Percentiles rank a stretch among this genome's conserved stretches.
phyloP scores from a whole-genome alignment of 2,329 filamentous ascomycete genomes.

The Cladophialophora carrionii region DNA sequence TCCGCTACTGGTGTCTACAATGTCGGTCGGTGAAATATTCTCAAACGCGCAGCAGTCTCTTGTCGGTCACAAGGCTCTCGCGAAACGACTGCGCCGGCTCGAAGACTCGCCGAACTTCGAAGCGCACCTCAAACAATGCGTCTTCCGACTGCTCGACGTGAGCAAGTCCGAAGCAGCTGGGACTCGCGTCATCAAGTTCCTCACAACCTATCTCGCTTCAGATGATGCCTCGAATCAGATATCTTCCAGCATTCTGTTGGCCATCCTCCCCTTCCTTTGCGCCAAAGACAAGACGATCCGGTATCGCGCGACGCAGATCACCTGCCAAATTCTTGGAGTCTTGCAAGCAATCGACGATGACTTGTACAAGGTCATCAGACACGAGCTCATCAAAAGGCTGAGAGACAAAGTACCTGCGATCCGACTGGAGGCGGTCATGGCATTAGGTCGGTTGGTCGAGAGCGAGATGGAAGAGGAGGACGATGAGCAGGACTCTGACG shows the following conservation, averaged over 20 bases:
- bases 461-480: conserved; percentile 71
- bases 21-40: conserved; percentile 52
- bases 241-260: conserved; percentile 65
- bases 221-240: conserved; percentile 82
- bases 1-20: conserved; percentile 8
- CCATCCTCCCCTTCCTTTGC: conserved; percentile 72
- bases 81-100: conserved; percentile 83
- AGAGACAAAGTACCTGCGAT: conserved; percentile 94
- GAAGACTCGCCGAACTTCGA: conserved; percentile 78
- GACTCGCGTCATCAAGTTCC: conserved; percentile 81
- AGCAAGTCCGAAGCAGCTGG: conserved; percentile 91
- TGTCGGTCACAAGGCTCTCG: conserved; percentile 85
- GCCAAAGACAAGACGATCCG: conserved; percentile 92
- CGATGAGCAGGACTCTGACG: conserved; percentile 56
- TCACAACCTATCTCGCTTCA: conserved; percentile 84
- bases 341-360: conserved; percentile 91
- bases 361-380: conserved; percentile 78
- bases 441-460: conserved; percentile 80
- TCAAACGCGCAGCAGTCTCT: conserved; percentile 85
- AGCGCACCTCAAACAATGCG: conserved; percentile 78
- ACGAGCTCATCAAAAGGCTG: conserved; percentile 79
- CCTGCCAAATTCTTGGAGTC: conserved; percentile 89
- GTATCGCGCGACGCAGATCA: conserved; percentile 85
- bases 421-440: conserved; percentile 86
- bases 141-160: conserved; percentile 78